Evolutionary conservation across 257 asterid species (phyloP).

Genomic region (Forsythia viridissima): DNA sequence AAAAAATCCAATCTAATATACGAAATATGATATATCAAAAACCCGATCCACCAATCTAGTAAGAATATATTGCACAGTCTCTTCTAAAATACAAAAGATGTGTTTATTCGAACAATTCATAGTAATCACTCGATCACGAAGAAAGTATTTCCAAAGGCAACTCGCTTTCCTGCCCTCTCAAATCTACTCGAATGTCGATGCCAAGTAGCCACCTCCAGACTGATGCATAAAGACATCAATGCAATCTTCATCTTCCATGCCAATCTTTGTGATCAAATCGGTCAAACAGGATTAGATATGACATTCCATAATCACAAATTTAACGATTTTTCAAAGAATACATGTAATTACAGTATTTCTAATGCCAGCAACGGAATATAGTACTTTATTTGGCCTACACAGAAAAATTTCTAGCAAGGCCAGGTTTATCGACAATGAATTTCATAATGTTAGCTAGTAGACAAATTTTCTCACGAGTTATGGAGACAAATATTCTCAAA

Average conservation of each 20-base stretch:
- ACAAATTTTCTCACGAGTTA: neutral
- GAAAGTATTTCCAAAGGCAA: neutral
- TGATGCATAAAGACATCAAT: conserved; percentile 14
- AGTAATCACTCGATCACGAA: no score
- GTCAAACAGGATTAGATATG: neutral
- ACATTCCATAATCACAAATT: neutral
- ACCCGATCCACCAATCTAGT: neutral
- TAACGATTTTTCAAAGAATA: neutral
- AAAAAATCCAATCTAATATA: neutral
- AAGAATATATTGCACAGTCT: no score
- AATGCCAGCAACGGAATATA: neutral
- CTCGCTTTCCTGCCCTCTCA: neutral
- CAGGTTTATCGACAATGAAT: no score
- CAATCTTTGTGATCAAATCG: conserved; percentile 13
- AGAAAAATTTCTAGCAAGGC: neutral
- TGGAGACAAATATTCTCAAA: neutral
- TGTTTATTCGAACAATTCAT: neutral
- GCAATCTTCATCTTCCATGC: conserved; percentile 21
- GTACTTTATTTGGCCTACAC: neutral
- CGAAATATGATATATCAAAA: no score
- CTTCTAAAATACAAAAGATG: neutral
- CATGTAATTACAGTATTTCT: no score
- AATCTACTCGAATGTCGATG: neutral
- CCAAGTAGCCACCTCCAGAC: conserved; percentile 22
- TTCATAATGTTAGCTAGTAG: neutral